Evolutionary conservation across 306 rosid genomes (phyloP), one percentile per base, ranked within the genome.

Genomic region (Cotoneaster glaucophyllus): DNA sequence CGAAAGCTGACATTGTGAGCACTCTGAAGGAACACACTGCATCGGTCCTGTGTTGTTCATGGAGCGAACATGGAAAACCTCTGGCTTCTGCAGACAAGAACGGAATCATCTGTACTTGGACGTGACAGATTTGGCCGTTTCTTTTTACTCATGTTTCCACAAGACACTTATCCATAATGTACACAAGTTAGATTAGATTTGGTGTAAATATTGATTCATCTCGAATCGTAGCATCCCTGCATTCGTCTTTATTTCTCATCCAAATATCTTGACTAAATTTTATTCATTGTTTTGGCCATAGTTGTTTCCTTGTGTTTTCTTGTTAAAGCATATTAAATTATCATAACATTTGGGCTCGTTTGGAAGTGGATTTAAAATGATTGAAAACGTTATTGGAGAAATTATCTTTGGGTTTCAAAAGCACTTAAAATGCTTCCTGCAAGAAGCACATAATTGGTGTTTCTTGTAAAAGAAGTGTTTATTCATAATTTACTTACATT

Each of bases 31-130:
- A 96, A 69, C 97, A 92, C 87, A 76, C 76, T 74, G 80, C 97
- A 9, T 85, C 98, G 28, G 98, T 96, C 71, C 82, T 96, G 59
- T 89, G 96, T 81, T 96, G 98, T 74, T 85, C 93, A 6, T 96
- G 98, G 99, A 89, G 96, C 21, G 96, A 93, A 44, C 87, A 89
- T 58, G 96, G 97, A 31, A 90, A 89, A 59, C 90, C 98, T 31
- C 84, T 96, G 6, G 99, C 98, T 53, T 89, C 99, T 5, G 97
- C 99, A 3, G 97, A 96, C 83, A 92, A 86, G 85, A 92, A 89
- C 67, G 99, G 98, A 28, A 65, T 86, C 69, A 87, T 96, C 58
- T 96, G 95, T 81, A 78, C 90, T 75, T 96, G 99, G 99, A 82
- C 91, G 3, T 87, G 78, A 87, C 11, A 9, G 13, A 22, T 65